Conservation (phyloP, 2,329 filamentous ascomycete genomes). For the Dissoconium aciculare region DNA sequence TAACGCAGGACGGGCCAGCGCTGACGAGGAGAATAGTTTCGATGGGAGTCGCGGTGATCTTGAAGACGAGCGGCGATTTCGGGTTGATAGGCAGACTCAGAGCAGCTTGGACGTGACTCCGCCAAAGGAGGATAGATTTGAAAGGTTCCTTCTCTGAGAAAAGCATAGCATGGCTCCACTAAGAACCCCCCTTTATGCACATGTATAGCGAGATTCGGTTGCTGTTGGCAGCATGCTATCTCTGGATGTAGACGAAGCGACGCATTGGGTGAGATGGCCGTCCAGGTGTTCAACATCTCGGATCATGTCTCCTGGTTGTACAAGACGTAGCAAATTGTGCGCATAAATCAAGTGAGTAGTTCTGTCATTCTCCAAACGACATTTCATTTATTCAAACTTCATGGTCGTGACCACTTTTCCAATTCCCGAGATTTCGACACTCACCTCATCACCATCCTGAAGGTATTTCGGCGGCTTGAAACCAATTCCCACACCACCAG, state of each 20-base stretch:
- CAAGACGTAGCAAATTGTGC: too few species aligned
- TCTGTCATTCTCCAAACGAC: too few species aligned
- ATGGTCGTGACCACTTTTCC: slow-evolving; percentile 22
- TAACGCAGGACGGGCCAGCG: too few species aligned
- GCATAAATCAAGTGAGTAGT: too few species aligned
- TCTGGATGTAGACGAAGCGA: neutral
- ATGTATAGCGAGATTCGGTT: neutral
- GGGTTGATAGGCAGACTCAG: slow-evolving; percentile 15
- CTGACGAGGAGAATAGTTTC: too few species aligned
- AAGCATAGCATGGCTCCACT: neutral
- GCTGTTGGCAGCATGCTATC: neutral
- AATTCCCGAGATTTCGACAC: slow-evolving; percentile 22
- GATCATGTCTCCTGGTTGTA: neutral
- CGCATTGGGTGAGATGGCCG: too few species aligned
- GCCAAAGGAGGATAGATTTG: slow-evolving; percentile 19
- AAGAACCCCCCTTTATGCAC: slow-evolving; percentile 1
- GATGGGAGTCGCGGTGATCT: too few species aligned
- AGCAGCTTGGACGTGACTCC: slow-evolving; percentile 19
- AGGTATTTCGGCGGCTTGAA: slow-evolving; percentile 21
- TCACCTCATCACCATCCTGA: slow-evolving; percentile 23
- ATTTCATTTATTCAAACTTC: slow-evolving; percentile 22
- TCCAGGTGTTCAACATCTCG: neutral
- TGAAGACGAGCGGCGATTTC: too few species aligned
- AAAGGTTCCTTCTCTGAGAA: slow-evolving; percentile 15
- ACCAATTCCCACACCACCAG: slow-evolving; percentile 24